Conservation (phyloP, 192 early-diverging fungal species). For the Backusella mclennaniae region DNA sequence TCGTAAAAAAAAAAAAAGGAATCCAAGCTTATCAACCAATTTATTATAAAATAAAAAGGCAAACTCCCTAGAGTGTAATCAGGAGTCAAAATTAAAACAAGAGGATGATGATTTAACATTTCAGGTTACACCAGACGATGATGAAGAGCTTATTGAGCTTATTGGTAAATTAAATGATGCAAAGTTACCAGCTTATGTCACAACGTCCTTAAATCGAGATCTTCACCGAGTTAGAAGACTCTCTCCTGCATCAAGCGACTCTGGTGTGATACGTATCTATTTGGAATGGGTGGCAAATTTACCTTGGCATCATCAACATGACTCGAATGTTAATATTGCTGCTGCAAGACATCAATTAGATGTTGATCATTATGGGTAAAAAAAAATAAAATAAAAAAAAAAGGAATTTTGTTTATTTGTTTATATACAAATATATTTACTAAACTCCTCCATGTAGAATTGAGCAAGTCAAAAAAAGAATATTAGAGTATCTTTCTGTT, state of each 20-base stretch:
- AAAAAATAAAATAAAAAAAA: not conserved
- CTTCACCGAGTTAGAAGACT: conserved; percentile 67
- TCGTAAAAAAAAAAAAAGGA: not conserved
- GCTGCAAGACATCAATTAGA: conserved; percentile 66
- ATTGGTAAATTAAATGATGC: conserved; percentile 53
- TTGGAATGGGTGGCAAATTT: conserved; percentile 73
- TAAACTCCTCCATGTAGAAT: conserved; percentile 25
- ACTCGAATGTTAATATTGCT: conserved; percentile 55
- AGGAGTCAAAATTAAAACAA: not conserved
- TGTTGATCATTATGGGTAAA: conserved; percentile 67
- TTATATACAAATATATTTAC: not conserved
- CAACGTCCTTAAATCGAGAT: conserved; percentile 58
- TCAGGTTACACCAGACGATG: conserved; percentile 15
- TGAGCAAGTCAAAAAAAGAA: conserved; percentile 77
- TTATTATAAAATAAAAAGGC: not conserved
- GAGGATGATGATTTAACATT: not conserved
- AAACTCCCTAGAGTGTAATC: not conserved
- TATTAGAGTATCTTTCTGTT: conserved; percentile 82
- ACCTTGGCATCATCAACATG: conserved; percentile 63
- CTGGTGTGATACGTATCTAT: conserved; percentile 73
- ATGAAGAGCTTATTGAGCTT: conserved; percentile 67
- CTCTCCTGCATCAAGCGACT: conserved; percentile 73
- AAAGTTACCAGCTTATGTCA: conserved; percentile 57
- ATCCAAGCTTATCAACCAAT: not conserved
- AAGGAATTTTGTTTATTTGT: not conserved